A percentile compares a stretch with the other conserved stretches of the same genome.
Conservation (phyloP, 345 rosid genomes). For the Eucalyptus polyanthemos region DNA sequence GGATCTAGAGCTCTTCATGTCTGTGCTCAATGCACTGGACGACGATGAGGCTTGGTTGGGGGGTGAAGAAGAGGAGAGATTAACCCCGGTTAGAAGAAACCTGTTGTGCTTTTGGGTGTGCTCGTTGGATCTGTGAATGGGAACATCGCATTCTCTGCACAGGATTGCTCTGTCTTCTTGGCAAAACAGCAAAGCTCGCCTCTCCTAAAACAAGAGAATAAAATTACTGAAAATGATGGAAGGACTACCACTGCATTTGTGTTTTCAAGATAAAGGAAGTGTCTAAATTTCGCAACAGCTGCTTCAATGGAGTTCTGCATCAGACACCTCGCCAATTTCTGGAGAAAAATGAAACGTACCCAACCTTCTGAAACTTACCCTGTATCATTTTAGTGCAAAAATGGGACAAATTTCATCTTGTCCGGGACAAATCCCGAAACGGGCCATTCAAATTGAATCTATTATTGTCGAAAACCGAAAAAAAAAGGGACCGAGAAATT, state of each 20-base stretch:
- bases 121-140: constrained; percentile 10
- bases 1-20: background rate
- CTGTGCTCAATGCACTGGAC: background rate
- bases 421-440: background rate
- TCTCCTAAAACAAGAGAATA: constrained; percentile 1
- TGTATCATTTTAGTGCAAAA: background rate
- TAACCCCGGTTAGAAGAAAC: constrained; percentile 14
- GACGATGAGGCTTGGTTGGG: background rate
- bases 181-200: constrained; percentile 11
- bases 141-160: constrained; percentile 10
- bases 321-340: background rate
- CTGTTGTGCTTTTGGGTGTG: constrained; percentile 13
- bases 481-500: background rate
- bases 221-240: background rate
- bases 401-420: background rate
- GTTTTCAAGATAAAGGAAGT: background rate
- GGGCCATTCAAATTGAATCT: background rate
- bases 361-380: background rate
- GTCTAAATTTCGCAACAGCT: background rate
- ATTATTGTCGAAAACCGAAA: background rate
- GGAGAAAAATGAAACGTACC: background rate
- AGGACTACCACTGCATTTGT: background rate
- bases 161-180: constrained; percentile 16
- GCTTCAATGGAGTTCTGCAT: background rate
- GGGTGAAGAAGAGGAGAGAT: constrained; percentile 6